Base-by-base conservation (phyloP, 495 filamentous ascomycete genomes). In the Aspergillus steynii region DNA sequence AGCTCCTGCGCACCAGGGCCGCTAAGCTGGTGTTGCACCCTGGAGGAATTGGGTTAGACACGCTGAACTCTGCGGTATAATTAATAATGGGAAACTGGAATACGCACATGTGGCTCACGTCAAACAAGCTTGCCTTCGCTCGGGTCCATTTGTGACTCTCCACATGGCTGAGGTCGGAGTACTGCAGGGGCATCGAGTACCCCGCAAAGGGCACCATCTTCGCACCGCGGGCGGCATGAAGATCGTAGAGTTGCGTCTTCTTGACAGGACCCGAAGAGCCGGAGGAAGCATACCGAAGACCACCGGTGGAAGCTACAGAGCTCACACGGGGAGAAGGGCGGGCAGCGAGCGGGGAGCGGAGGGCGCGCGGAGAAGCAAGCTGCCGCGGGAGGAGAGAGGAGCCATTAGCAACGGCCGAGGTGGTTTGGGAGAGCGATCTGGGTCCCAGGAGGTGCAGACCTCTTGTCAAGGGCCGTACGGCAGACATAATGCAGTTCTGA, bases 161-260 rank as follows among this genome's bases (percentile, higher is more conserved):
- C 54, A 82, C 81, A 64, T 96, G 85, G 68, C 85, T 84, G 61
- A 91, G 80, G 62, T 87, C 86, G 28, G 80, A 69, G 76, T 98
- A 99, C 65, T 93, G 88, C 29, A 99, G 85, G 20, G 95, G 96
- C 95, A 99, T 98, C 56, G 82, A 80, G 78, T 87, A 98, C 62
- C 93, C 93, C 58, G 89, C 94, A 71, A 97, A 99, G n/a, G 91
- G 91, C 57, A 98, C 93, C 88, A 99, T 96, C 76, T 96, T 97
- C 48, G 83, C 95, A 64, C 91, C 92, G 70, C 90, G 76, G 34
- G 78, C 75, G 55, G 92, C 63, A 72, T 99, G 94, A 28, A 98
- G 78, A 66, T 93, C 87, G 77, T 96, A 88, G 47, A 99, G 84
- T 31, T 89, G 86, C 2, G 95, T 99, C 70, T 85, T 89, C 34